Evolutionary conservation across 257 asterid species (phyloP), one percentile per base, ranked within the genome.

Genomic region (Buddleja alternifolia): DNA sequence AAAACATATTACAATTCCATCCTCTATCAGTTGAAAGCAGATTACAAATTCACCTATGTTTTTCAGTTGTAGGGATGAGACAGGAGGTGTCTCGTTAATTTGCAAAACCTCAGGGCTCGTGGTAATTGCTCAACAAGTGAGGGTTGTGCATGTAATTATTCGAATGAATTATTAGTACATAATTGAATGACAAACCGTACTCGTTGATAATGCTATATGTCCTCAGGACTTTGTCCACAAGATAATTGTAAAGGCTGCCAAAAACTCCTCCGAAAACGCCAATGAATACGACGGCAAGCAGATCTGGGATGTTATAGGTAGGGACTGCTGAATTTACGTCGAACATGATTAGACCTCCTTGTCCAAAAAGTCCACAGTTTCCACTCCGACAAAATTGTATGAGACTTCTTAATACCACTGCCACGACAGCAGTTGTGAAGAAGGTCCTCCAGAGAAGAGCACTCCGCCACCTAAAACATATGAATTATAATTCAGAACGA

Each of bases 401-500:
- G 70, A 87, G 80, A 63, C 72, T 40, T 81, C 96, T 85, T 62
- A 93, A 77, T 10, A 90, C 92, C 74, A 93, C 86, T 62, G 99
- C 97, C 40, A 90, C 99, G 19, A 88, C 87, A 48, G 97, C 99
- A 68, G 97, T 88, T 48, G 97, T 90, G 89, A 93, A 93, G 81
- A 93, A 93, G 50, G 99, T 86, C 79, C 97, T 85, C 99, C 97
- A 93, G 6, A 93, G 91, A 52, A 93, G 96, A 77, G 99, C 96
- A 75, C 97, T 93, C 79, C 97, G 88, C 99, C 99, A 93, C 99
- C 98, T 93, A 78, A 66, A 81, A 74, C 23, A 60, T 29, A 66
- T 44, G 46, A 51, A 53, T n/a, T n/a, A n/a, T n/a, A n/a, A n/a
- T n/a, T n/a, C n/a, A n/a, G n/a, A n/a, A n/a, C n/a, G n/a, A n/a